phyloP scores from a whole-genome alignment of 2,329 filamentous ascomycete species.

The Aureobasidium sp. region DNA sequence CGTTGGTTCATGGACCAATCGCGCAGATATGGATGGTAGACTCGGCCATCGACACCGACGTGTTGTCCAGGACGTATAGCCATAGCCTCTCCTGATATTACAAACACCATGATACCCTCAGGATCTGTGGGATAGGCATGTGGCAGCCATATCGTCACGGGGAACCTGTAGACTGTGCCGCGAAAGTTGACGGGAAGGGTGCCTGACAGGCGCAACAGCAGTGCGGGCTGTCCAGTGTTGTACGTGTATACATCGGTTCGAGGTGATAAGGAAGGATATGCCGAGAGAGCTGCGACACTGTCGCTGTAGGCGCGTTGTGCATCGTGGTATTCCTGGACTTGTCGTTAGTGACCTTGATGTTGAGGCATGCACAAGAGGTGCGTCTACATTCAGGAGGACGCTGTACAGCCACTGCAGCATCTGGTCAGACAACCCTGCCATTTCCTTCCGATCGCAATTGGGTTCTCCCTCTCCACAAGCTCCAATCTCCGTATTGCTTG shows the following conservation, averaged over 20 bases:
- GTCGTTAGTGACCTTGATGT: constrained; percentile 21
- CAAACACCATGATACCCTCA: constrained; percentile 79
- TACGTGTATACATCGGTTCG: constrained; percentile 95
- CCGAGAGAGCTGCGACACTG: constrained; percentile 71
- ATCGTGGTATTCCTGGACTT: constrained; percentile 78
- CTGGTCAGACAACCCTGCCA: constrained; percentile 72
- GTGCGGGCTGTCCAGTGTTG: constrained; percentile 76
- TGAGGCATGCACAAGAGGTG: not conserved
- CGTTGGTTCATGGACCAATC: constrained; percentile 88
- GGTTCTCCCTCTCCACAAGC: not conserved
- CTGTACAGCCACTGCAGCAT: constrained; percentile 94
- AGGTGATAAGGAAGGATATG: constrained; percentile 72
- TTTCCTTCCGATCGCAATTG: constrained; percentile 20
- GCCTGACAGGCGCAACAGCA: constrained; percentile 78
- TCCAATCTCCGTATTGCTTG: not conserved
- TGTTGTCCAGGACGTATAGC: constrained; percentile 86
- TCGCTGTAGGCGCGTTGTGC: constrained; percentile 90
- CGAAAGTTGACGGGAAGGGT: constrained; percentile 89
- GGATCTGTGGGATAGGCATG: constrained; percentile 79
- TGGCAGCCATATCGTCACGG: constrained; percentile 86
- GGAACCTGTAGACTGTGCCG: constrained; percentile 83
- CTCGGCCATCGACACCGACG: constrained; percentile 83
- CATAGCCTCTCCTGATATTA: constrained; percentile 84
- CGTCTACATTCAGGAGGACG: constrained; percentile 46
- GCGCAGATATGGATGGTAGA: constrained; percentile 93